These are phyloP conservation scores for Neonectria hederae DNA, from an alignment of 2,329 filamentous ascomycete genomes.

Conservation along the genomic window DNA sequence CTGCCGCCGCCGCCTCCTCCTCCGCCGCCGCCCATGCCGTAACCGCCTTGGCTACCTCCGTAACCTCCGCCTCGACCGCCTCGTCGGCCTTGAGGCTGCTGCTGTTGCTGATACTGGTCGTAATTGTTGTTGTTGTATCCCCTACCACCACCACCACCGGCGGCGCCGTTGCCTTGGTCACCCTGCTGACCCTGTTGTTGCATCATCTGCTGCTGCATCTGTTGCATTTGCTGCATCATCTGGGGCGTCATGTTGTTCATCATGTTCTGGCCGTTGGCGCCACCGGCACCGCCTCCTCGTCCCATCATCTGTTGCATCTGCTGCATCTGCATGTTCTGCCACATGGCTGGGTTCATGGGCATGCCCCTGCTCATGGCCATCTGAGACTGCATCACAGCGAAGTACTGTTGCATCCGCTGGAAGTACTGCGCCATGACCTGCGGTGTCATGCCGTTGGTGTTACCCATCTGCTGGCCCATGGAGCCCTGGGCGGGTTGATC, in stretches of 20 bases:
- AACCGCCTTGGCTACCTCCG: conserved; percentile 33
- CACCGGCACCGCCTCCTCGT: conserved; percentile 49
- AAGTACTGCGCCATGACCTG: conserved; percentile 99
- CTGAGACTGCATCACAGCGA: conserved; percentile 92
- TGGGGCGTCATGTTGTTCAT: conserved; percentile 57
- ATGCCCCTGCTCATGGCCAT: conserved; percentile 84
- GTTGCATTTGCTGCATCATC: conserved; percentile 68
- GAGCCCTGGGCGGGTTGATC: conserved; percentile 54
- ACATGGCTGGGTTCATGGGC: conserved; percentile 79
- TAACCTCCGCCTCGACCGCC: conserved; percentile 46
- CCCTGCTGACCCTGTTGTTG: conserved; percentile 50
- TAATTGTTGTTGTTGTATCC: conserved; percentile 47
- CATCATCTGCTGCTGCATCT: conserved; percentile 55
- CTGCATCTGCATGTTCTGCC: conserved; percentile 80
- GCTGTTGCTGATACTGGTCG: conserved; percentile 54
- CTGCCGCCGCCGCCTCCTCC: conserved; percentile 41
- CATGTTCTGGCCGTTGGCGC: conserved; percentile 51
- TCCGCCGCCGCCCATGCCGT: conserved; percentile 34
- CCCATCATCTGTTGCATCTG: conserved; percentile 69
- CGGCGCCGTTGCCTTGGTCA: conserved; percentile 42
- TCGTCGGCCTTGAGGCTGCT: conserved; percentile 51
- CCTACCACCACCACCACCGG: conserved; percentile 40
- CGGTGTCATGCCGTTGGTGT: conserved; percentile 80
- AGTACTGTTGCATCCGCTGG: conserved; percentile 98
- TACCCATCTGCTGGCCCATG: conserved; percentile 55